These are phyloP conservation scores for Candida silvicultrix DNA, from an alignment of 805 yeast genomes.

Conservation along the genomic window DNA sequence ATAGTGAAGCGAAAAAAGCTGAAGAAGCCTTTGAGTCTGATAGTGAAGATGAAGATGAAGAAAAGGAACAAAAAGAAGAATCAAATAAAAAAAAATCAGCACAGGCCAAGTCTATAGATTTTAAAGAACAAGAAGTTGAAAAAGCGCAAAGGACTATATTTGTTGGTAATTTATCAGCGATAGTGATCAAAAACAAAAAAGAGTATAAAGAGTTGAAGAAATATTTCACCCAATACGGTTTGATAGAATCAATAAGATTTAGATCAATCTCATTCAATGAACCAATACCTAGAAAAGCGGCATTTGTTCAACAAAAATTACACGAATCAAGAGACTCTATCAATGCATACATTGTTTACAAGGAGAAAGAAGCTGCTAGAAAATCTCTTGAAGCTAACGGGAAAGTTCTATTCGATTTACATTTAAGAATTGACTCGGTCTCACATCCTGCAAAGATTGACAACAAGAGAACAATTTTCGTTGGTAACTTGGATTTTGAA, in stretches of 20 bases:
- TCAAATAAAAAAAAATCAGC: constrained; percentile 14
- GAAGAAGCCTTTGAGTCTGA: constrained; percentile 14
- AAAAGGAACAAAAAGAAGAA: constrained; percentile 21
- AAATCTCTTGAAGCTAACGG: constrained; percentile 56
- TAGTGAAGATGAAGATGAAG: constrained; percentile 21
- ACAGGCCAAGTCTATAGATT: constrained; percentile 45
- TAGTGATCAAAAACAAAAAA: constrained; percentile 58
- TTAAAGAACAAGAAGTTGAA: constrained; percentile 66
- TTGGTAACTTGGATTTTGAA: constrained; percentile 92
- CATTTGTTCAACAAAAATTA: constrained; percentile 73
- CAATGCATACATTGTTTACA: constrained; percentile 84
- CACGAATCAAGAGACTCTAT: constrained; percentile 74
- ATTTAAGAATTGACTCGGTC: constrained; percentile 88
- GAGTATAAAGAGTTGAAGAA: constrained; percentile 58
- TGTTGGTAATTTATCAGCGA: constrained; percentile 74
- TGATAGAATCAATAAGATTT: constrained; percentile 73
- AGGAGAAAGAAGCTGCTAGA: constrained; percentile 38
- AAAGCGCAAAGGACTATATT: constrained; percentile 84
- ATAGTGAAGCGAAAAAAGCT: constrained; percentile 16
- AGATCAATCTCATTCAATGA: constrained; percentile 89
- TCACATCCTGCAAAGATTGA: constrained; percentile 87
- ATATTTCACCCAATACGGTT: constrained; percentile 37
- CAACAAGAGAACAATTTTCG: constrained; percentile 76
- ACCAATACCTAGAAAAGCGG: constrained; percentile 85
- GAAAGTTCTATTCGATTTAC: constrained; percentile 59